phyloP scores from a whole-genome alignment of 2,329 filamentous ascomycete genomes.

The Tolypocladium endophyticum region DNA sequence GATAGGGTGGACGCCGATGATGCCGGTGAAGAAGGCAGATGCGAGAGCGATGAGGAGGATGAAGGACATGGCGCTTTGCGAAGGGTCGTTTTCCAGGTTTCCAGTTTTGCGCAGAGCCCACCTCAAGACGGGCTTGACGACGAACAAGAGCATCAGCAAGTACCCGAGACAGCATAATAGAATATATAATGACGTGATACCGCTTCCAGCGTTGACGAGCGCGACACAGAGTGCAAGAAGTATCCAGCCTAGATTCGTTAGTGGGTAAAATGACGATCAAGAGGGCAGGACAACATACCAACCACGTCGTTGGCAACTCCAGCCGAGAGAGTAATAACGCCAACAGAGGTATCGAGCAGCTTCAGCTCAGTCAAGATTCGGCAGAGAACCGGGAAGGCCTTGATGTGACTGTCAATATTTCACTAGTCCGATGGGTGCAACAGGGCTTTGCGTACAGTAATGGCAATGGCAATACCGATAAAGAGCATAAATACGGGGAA shows the following conservation, averaged over 20 bases:
- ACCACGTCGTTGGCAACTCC: constrained; percentile 80
- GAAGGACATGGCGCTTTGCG: constrained; percentile 71
- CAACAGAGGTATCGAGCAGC: constrained; percentile 70
- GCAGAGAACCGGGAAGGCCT: constrained; percentile 78
- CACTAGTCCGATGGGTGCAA: background rate
- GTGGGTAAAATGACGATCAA: background rate
- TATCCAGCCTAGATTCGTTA: constrained; percentile 50
- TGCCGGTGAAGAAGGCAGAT: constrained; percentile 76
- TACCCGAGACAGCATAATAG: constrained; percentile 67
- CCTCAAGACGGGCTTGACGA: constrained; percentile 62
- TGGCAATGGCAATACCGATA: constrained; percentile 86
- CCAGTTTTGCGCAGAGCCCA: constrained; percentile 64
- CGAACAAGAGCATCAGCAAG: constrained; percentile 62
- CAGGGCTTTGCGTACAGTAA: constrained; percentile 42
- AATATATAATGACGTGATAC: constrained; percentile 76
- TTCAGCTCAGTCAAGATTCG: constrained; percentile 89
- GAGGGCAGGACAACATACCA: constrained; percentile 10
- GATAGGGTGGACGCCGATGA: constrained; percentile 89
- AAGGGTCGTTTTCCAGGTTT: constrained; percentile 78
- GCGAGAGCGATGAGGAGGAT: constrained; percentile 70
- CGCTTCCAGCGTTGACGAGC: constrained; percentile 77
- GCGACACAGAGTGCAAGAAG: constrained; percentile 87
- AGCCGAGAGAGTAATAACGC: constrained; percentile 79
- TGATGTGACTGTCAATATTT: background rate
- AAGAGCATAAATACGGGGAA: constrained; percentile 56